Evolutionary conservation across 2,329 filamentous ascomycete species (phyloP), one percentile per base, ranked within the genome.

Genomic region (Escovopsis sp.): DNA sequence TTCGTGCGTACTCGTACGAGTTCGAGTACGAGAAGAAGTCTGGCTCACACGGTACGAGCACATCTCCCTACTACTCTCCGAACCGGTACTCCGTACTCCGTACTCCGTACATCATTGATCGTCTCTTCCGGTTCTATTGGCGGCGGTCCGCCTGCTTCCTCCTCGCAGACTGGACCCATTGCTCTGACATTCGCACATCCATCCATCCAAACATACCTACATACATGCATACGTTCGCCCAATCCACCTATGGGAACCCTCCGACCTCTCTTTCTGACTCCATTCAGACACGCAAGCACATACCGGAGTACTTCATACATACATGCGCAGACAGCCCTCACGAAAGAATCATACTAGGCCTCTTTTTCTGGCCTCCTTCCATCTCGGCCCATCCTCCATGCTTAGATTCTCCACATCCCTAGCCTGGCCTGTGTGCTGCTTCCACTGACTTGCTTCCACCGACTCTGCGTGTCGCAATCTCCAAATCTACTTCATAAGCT

Each of bases 391-490:
- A 36, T 42, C 39, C 39, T 37, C 34, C 48, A 42, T 48, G 48
- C 49, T 48, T 46, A 7, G 10, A 9, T 30, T 30, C 27, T 31
- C 28, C 28, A 31, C 28, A 16, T 17, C 17, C 28, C 7, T 25
- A 31, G 28, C 28, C 28, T 15, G 28, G 14, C 28, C 28, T 9
- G 11, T 8, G 21, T 25, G 11, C 21, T 31, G 28, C 28, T 31
- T 46, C 44, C 47, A 43, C 50, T 44, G 48, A 44, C 46, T 41
- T 45, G 45, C 52, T 51, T 56, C 48, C 28, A 31, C 28, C 28
- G 28, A 17, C 14, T 17, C 14, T 31, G 17, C 28, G 28, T 17
- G 15, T 31, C 50, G 46, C 48, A 50, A 31, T 33, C 35, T 27
- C 31, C 33, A 29, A 33, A 32, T 36, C 38, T 37, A 38, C 36